Base-by-base conservation (phyloP, 352 stramenopile genomes). In the Globisporangium iwayamae region DNA sequence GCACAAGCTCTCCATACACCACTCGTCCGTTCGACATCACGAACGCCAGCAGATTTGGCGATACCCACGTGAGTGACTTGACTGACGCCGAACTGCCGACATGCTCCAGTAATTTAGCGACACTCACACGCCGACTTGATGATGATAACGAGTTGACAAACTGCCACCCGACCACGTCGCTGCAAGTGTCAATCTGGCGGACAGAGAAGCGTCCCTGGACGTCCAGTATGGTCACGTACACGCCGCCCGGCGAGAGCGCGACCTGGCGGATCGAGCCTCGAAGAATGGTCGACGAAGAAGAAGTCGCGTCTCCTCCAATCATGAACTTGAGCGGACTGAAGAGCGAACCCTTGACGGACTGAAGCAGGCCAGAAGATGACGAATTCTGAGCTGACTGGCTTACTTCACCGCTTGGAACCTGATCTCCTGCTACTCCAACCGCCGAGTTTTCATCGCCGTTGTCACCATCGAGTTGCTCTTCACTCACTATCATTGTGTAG, bases 161-260 rank as follows among this genome's bases (percentile, higher is more conserved):
- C 57, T 89, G 73, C 83, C 83, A 93, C n/a, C 63, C 62, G 9
- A 87, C 13, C 0, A 91, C 65, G 48, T 86, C 75, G 1, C 79
- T 75, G 39, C 83, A 93, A 0, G 66, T 65, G 16, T 90, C 81
- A 60, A 93, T 84, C 50, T 91, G 74, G 0, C 78, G 83, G 11
- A 93, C 75, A 1, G 75, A 64, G 25, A 90, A 62, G 2, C 70
- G 67, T 13, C 79, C 73, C 0, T 76, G 39, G 25, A 68, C 58
- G 59, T 91, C 77, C 16, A 91, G 62, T 64, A 93, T 79, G 25
- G 66, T 78, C 30, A 93, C 53, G 61, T 78, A 85, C 36, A 72
- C 69, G 2, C 78, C 83, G 39, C 80, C 63, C 0, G 79, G 71
- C 3, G 79, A 75, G 22, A 93, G 59, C 2, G 73, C 72, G 11